These are phyloP conservation scores for Pistacia atlantica DNA, from an alignment of 345 rosid species.

Conservation along the genomic window DNA sequence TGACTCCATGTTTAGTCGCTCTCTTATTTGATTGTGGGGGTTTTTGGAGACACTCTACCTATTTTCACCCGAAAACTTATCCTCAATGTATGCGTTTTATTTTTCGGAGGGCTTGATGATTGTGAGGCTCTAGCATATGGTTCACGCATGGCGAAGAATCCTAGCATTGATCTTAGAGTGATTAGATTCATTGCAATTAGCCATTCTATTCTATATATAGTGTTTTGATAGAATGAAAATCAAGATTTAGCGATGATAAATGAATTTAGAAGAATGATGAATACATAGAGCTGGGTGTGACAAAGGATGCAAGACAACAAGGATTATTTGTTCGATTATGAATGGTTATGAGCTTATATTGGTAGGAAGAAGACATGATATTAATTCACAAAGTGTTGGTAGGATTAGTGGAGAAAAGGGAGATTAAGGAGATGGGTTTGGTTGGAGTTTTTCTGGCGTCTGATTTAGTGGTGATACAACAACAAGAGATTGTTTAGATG, in stretches of 20 bases:
- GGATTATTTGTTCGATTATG: slow-evolving; percentile 27
- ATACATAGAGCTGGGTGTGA: slow-evolving; percentile 30
- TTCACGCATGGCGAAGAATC: slow-evolving; percentile 32
- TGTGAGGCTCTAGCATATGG: slow-evolving; percentile 46
- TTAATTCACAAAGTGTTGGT: slow-evolving; percentile 20
- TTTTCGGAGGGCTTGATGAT: slow-evolving; percentile 55
- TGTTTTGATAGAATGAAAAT: slow-evolving; percentile 34
- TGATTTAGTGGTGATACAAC: slow-evolving; percentile 43
- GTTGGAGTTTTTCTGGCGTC: slow-evolving; percentile 44
- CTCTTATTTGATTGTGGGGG: slow-evolving; percentile 36
- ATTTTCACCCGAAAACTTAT: neutral
- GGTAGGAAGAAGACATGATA: slow-evolving; percentile 47
- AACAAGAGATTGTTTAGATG: slow-evolving; percentile 27
- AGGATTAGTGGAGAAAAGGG: slow-evolving; percentile 42
- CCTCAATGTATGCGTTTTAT: slow-evolving; percentile 27
- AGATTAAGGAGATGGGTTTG: slow-evolving; percentile 42
- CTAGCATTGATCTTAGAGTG: slow-evolving; percentile 28
- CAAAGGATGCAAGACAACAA: slow-evolving; percentile 26
- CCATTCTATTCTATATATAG: slow-evolving; percentile 18
- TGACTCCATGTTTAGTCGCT: slow-evolving; percentile 40
- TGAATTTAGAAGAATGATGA: slow-evolving; percentile 19
- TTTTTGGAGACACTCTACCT: neutral
- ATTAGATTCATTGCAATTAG: slow-evolving; percentile 23
- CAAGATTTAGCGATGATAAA: slow-evolving; percentile 31
- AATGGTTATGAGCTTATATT: slow-evolving; percentile 35